phyloP scores from a whole-genome alignment of 345 rosid genomes.

The Acer campestre region DNA sequence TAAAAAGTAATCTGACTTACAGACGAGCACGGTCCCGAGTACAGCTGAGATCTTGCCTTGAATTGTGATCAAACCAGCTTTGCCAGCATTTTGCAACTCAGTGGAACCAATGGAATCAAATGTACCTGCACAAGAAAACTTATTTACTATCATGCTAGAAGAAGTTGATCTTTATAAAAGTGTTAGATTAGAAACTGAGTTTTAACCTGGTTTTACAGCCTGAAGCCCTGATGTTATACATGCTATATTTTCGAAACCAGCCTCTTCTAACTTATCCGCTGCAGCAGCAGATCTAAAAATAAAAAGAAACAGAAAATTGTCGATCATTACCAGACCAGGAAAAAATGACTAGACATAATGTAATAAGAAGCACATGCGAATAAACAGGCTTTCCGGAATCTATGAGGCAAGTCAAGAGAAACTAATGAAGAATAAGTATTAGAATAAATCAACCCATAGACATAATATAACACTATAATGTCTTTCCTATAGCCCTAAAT shows the following conservation, averaged over 20 bases:
- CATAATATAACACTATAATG: not conserved
- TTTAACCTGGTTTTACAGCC: constrained; percentile 77
- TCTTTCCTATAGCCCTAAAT: not conserved
- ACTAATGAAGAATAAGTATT: not conserved
- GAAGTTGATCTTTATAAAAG: not conserved
- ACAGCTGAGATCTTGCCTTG: constrained; percentile 96
- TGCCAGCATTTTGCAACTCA: constrained; percentile 82
- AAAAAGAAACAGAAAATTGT: constrained; percentile 20
- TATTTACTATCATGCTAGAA: not conserved
- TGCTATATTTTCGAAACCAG: constrained; percentile 71
- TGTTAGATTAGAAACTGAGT: not conserved
- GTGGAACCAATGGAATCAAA: constrained; percentile 73
- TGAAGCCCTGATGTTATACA: constrained; percentile 91
- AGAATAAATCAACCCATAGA: too few relatives aligned
- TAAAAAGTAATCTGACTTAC: constrained; percentile 43
- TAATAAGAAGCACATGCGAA: not conserved
- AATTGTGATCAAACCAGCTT: constrained; percentile 83
- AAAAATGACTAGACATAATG: not conserved
- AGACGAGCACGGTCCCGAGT: constrained; percentile 86
- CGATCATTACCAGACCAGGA: constrained; percentile 12
- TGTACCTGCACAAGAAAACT: constrained; percentile 49
- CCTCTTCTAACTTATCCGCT: constrained; percentile 70
- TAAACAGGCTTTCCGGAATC: not conserved
- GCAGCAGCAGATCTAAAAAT: constrained; percentile 81
- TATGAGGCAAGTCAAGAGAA: constrained; percentile 1